Evolutionary conservation across 371 early-diverging fungal genomes (phyloP), one percentile per base, ranked within the genome.

Genomic region (Mucor saturninus): DNA sequence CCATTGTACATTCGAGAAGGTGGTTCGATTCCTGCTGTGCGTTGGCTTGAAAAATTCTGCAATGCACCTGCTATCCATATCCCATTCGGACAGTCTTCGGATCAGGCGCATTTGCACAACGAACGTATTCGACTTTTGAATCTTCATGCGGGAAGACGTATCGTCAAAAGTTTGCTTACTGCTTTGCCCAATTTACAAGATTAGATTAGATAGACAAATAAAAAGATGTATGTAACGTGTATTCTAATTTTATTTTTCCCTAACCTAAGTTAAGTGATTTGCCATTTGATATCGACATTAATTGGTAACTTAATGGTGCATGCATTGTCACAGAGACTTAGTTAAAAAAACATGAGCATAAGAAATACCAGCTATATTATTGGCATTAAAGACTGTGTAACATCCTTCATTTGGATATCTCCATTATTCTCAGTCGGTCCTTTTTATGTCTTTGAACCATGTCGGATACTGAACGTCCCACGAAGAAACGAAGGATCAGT

Each of bases 51-150:
- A 67, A 81, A 83, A 39, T 86, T 83, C 32, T 86, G 92, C 61
- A 68, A 86, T 30, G 87, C 91, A 2, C 80, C 86, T 1, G 90
- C 89, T 1, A 83, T 93, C 13, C 89, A 93, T 65, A 80, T 93
- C 58, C 92, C 93, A 2, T 88, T 93, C 87, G 93, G 92, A 37
- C 92, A 69, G 83, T 86, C 91, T 28, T 88, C 93, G 1, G 93
- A 93, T 65, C 91, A 91, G 64, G 92, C 92, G 0, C 94, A 93
- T 74, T 74, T 93, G 65, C 85, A 83, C 59, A 90, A 93, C 56
- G 94, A 93, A 72, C 81, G 93, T 35, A 91, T 93, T 46, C 75
- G 91, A 13, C 62, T 90, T n/a, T 79, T 81, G 51, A 92, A 93
- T 68, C 65, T 93, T 35, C 73, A 84, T 67, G 85, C 86, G 10